These are phyloP conservation scores for Nothophaeocryptopus gaeumannii DNA, from an alignment of 2,329 filamentous ascomycete genomes.

Conservation along the genomic window DNA sequence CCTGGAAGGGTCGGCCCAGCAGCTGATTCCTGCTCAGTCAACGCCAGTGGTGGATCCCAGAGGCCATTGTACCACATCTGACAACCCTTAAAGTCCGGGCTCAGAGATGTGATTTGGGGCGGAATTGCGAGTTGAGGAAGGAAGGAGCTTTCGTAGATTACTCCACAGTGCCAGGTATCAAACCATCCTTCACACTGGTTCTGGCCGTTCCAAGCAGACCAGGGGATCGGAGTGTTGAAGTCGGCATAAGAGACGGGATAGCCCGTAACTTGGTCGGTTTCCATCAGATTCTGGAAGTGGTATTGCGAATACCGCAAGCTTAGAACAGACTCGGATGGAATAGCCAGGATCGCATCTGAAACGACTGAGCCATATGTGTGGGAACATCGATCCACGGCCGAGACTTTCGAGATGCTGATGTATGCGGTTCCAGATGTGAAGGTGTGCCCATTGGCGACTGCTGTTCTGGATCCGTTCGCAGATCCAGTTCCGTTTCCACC, in stretches of 20 bases:
- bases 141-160: slow-evolving; percentile 28
- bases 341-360: slow-evolving; percentile 27
- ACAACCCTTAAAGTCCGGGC: slow-evolving; percentile 27
- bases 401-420: slow-evolving; percentile 30
- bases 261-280: slow-evolving; percentile 26
- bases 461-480: slow-evolving; percentile 10
- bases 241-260: slow-evolving; percentile 32
- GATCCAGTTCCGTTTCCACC: slow-evolving; percentile 8
- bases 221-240: slow-evolving; percentile 30
- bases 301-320: slow-evolving; percentile 31
- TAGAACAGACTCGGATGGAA: slow-evolving; percentile 30
- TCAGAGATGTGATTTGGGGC: slow-evolving; percentile 26
- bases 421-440: slow-evolving; percentile 33
- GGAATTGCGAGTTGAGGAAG: slow-evolving; percentile 31
- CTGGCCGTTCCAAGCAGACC: slow-evolving; percentile 31
- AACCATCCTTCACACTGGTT: slow-evolving; percentile 19
- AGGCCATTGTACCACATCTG: slow-evolving; percentile 32
- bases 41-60: slow-evolving; percentile 29
- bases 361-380: slow-evolving; percentile 21
- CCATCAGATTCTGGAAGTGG: slow-evolving; percentile 26
- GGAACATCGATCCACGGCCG: slow-evolving; percentile 28
- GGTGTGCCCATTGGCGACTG: slow-evolving; percentile 24
- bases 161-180: slow-evolving; percentile 16
- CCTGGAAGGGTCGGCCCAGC: slow-evolving; percentile 18
- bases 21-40: slow-evolving; percentile 18